Conservation (phyloP, 208 protist species). For the Crithidia sp. region DNA sequence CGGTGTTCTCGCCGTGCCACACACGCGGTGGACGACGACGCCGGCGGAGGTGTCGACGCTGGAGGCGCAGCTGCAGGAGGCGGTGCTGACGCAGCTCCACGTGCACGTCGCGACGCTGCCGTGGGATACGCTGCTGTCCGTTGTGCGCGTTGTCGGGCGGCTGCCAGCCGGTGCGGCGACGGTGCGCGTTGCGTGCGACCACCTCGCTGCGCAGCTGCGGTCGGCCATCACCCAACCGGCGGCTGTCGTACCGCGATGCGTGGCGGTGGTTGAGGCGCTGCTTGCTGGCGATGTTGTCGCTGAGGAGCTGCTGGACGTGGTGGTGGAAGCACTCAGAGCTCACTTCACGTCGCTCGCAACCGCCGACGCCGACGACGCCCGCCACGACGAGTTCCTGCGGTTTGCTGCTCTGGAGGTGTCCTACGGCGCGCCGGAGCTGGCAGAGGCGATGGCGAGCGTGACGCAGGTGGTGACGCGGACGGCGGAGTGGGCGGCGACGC, state of each 20-base stretch:
- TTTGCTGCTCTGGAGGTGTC: constrained; percentile 38
- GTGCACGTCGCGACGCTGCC: constrained; percentile 21
- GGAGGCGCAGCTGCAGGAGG: constrained; percentile 18
- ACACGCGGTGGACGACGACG: constrained; percentile 28
- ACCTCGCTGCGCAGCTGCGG: constrained; percentile 7
- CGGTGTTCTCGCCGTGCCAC: constrained; percentile 27
- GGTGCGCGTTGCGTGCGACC: constrained; percentile 3
- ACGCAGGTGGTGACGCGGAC: constrained; percentile 30
- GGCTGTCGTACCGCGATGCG: background rate
- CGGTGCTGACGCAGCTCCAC: constrained; percentile 12
- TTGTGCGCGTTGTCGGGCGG: constrained; percentile 10
- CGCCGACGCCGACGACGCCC: background rate
- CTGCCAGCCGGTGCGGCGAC: constrained; percentile 2
- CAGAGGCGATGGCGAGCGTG: constrained; percentile 23
- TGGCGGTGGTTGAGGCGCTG: constrained; percentile 31
- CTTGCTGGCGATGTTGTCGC: constrained; percentile 26
- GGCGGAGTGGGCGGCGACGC: background rate
- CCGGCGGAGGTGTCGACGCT: background rate
- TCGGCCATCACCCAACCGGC: background rate
- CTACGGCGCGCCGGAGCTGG: constrained; percentile 55
- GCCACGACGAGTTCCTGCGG: constrained; percentile 13
- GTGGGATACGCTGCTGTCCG: constrained; percentile 24
- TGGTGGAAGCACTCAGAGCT: constrained; percentile 30
- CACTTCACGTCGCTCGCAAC: constrained; percentile 5
- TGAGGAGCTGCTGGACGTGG: constrained; percentile 53